These are phyloP conservation scores for Cyberlindnera americana DNA, from an alignment of 805 yeast species.

Conservation along the genomic window DNA sequence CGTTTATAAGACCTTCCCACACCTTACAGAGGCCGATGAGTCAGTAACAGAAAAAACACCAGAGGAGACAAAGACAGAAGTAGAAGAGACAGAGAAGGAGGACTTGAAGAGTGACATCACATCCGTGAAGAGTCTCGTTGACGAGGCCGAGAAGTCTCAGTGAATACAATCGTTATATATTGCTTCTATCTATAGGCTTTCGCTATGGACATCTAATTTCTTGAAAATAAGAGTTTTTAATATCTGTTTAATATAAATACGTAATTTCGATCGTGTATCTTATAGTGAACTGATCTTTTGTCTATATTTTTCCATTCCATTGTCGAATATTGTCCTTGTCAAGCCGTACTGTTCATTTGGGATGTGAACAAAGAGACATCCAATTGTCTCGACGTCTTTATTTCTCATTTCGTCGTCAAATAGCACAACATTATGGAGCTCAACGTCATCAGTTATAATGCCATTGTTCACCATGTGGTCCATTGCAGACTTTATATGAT, in stretches of 20 bases:
- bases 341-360: constrained; percentile 39
- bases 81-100: neutral
- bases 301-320: constrained; percentile 7
- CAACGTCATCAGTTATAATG: constrained; percentile 46
- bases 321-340: constrained; percentile 15
- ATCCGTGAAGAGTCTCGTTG: constrained; percentile 2
- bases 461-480: constrained; percentile 17
- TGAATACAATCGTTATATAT: too few species aligned
- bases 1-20: constrained; percentile 19
- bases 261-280: too few species aligned
- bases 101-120: neutral
- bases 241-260: too few species aligned
- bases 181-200: too few species aligned
- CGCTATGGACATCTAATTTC: too few species aligned
- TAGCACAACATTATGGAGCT: constrained; percentile 38
- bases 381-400: constrained; percentile 66
- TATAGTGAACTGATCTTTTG: too few species aligned
- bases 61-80: neutral
- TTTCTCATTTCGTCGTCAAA: constrained; percentile 83
- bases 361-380: constrained; percentile 67
- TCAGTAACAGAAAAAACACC: neutral
- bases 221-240: too few species aligned
- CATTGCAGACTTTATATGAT: constrained; percentile 54
- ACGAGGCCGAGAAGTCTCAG: constrained; percentile 5
- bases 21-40: constrained; percentile 6